A percentile compares a stretch with the other conserved stretches of the same genome.
phyloP scores from a whole-genome alignment of 2,329 filamentous ascomycete genomes.

The Fusarium irregulare region DNA sequence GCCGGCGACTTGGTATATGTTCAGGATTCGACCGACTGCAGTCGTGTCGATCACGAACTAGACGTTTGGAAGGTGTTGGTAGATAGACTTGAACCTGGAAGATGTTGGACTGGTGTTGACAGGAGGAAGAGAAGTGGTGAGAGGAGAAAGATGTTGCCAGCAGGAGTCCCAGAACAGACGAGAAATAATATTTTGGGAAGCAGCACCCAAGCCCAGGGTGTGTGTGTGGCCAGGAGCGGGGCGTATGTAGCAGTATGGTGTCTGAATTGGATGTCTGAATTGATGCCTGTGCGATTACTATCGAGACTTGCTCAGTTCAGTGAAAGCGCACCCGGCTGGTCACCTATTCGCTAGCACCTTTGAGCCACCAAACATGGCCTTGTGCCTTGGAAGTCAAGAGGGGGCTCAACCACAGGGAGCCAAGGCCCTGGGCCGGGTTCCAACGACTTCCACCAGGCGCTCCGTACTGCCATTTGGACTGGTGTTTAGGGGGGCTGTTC shows the following conservation, averaged over 20 bases:
- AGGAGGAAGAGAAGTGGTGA: slow-evolving; percentile 40
- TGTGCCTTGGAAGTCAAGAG: slow-evolving; percentile 39
- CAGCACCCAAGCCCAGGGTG: slow-evolving; percentile 45
- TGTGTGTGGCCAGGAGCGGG: slow-evolving; percentile 48
- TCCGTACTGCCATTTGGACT: slow-evolving; percentile 13
- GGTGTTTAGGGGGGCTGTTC: slow-evolving; percentile 25
- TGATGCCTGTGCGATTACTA: slow-evolving; percentile 49
- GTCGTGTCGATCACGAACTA: slow-evolving; percentile 49
- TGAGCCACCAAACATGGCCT: slow-evolving; percentile 31
- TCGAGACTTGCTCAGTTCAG: slow-evolving; percentile 20
- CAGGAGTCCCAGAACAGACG: slow-evolving; percentile 47
- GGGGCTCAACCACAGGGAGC: slow-evolving; percentile 40
- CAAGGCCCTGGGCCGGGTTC: slow-evolving; percentile 43
- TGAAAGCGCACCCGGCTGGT: slow-evolving; percentile 31
- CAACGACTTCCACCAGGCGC: slow-evolving; percentile 46
- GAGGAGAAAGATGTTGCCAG: slow-evolving; percentile 41
- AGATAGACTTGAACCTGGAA: slow-evolving; percentile 32
- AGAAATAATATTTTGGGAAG: slow-evolving; percentile 57
- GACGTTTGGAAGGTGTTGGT: slow-evolving; percentile 37
- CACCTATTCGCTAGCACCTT: slow-evolving; percentile 27
- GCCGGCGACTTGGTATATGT: slow-evolving; percentile 54
- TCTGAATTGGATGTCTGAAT: slow-evolving; percentile 43
- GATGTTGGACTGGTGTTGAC: slow-evolving; percentile 30
- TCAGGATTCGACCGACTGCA: slow-evolving; percentile 50
- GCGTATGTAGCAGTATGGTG: slow-evolving; percentile 37